Percentiles rank a stretch among this genome's conserved stretches.
Conservation (phyloP, 345 rosid genomes). For the Sonneratia caseolaris region DNA sequence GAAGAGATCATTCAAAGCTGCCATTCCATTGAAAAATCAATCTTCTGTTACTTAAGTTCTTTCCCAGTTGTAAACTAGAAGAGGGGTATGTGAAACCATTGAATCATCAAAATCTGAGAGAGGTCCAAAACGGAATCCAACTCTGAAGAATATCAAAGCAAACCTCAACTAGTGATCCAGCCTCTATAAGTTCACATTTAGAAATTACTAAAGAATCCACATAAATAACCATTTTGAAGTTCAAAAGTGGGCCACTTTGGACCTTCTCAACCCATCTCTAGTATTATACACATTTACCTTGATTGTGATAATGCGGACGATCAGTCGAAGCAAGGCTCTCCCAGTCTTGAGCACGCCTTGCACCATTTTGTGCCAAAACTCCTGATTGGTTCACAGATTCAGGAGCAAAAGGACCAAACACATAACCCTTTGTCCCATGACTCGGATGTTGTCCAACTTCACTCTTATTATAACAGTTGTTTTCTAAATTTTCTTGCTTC, state of each 20-base stretch:
- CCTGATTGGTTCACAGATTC: constrained; percentile 6
- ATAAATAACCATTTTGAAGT: not conserved
- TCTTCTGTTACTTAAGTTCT: constrained; percentile 1
- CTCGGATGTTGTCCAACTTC: constrained; percentile 19
- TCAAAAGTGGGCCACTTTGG: too few relatives aligned
- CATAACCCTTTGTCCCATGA: constrained; percentile 27
- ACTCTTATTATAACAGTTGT: constrained; percentile 10
- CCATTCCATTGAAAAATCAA: constrained; percentile 16
- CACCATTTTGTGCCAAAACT: constrained; percentile 20
- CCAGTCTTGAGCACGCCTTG: constrained; percentile 24
- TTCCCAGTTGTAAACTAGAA: not conserved
- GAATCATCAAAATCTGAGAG: too few relatives aligned
- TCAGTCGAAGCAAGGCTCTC: constrained; percentile 41
- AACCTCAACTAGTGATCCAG: not conserved
- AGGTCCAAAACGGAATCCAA: too few relatives aligned
- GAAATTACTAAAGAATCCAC: not conserved
- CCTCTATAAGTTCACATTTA: not conserved
- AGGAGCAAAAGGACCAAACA: constrained; percentile 53
- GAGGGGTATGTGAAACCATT: not conserved
- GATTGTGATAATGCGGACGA: constrained; percentile 52
- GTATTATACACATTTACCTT: constrained; percentile 26
- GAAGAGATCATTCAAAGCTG: constrained; percentile 61
- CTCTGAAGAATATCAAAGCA: not conserved
- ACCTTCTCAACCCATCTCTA: too few relatives aligned
- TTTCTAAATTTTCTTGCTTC: constrained; percentile 15